Percentiles rank a stretch among this genome's conserved stretches.
Evolutionary conservation across 2,329 filamentous ascomycete species (phyloP).

Genomic region (Scleromitrula shiraiana): DNA sequence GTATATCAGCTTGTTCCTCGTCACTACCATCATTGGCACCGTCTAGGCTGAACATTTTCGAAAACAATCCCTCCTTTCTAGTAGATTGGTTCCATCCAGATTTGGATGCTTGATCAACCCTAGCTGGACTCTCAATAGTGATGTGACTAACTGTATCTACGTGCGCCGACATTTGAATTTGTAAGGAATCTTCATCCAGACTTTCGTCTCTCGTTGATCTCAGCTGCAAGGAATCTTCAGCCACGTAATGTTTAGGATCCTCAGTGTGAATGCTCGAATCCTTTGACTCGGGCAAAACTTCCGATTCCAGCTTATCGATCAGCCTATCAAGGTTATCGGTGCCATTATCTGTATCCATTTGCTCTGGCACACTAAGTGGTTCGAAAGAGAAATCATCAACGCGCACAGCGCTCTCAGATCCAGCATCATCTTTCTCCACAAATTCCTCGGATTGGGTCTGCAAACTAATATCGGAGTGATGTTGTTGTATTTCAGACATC

Average conservation of each 20-base stretch:
- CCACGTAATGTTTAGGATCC: too few relatives aligned
- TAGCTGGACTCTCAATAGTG: background rate
- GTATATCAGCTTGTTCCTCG: background rate
- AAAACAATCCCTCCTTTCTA: background rate
- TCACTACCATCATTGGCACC: slow-evolving; percentile 4
- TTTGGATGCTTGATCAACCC: background rate
- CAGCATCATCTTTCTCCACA: too few relatives aligned
- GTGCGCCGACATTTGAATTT: background rate
- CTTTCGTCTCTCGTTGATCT: background rate
- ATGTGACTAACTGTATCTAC: background rate
- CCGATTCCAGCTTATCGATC: background rate
- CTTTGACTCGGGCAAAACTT: background rate
- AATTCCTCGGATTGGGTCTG: background rate
- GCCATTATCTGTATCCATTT: background rate
- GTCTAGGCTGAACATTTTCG: slow-evolving; percentile 4
- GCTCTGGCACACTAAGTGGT: background rate
- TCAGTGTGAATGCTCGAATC: background rate
- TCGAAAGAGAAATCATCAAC: too few relatives aligned
- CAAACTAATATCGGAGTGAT: background rate
- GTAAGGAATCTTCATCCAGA: background rate
- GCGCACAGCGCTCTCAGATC: too few relatives aligned
- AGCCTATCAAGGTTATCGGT: slow-evolving; percentile 1
- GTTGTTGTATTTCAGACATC: background rate
- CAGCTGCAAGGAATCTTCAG: too few relatives aligned
- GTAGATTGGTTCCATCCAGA: slow-evolving; percentile 4